Base-by-base conservation (phyloP, 495 filamentous ascomycete species). In the Venustampulla echinocandica region DNA sequence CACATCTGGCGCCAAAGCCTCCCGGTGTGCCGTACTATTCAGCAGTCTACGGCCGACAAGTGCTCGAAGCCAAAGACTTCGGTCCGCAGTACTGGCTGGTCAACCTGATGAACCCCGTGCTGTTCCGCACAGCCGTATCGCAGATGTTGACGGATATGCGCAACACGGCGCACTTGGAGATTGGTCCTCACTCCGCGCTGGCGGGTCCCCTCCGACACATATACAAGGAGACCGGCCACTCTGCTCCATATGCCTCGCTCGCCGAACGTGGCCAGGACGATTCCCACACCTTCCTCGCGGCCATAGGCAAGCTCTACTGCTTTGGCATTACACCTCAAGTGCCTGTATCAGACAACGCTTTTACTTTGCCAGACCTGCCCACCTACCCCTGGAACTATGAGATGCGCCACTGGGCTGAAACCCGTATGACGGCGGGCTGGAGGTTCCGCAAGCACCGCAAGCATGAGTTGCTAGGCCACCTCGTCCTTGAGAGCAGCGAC, bases 171-270 rank as follows among this genome's bases (percentile, higher is more conserved):
- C 23, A 24, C 17, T 18, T 42, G 19, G 39, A 42, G 19, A 27
- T 42, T 42, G 39, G 39, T 24, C 19, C 39, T 27, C 39, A 42
- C 27, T 23, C 69, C 4, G 78, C 81, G 0, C 64, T 87, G 0
- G 67, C 76, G 43, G 75, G 74, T 0, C 78, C 80, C 1, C 56
- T 81, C 22, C 71, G 69, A 52, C 71, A 81, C 44, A 76, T 70
- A 5, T 27, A 21, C 22, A 23, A 10, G 22, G 23, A 25, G 4
- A 2, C 23, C 23, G 4, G 2, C 19, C 9, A 13, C 19, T 2
- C 39, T 23, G 23, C 1, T 71, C 69, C 52, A 50, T 47, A 47
- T 20, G 14, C 19, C 10, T 5, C 38, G 10, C 4, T 22, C 4
- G 4, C 23, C 4, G 4, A 10, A 18, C 38, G 38, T 4, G 10